These are phyloP conservation scores for Lactifluus pinguis DNA, from an alignment of 768 basidiomycete species.

Conservation along the genomic window DNA sequence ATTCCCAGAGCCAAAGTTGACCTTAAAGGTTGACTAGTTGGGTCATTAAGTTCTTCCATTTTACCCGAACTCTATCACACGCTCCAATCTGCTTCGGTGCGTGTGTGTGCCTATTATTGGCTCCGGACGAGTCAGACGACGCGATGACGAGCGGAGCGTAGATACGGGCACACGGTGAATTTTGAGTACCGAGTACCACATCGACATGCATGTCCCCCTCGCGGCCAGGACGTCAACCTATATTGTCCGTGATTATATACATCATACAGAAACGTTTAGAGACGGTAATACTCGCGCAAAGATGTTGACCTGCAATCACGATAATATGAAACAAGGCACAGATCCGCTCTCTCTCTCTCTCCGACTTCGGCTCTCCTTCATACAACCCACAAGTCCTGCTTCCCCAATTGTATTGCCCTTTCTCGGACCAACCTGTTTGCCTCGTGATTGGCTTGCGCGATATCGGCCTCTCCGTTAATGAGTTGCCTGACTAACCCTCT, in stretches of 20 bases:
- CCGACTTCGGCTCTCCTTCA: neutral
- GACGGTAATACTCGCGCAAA: neutral
- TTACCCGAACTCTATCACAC: too few species aligned
- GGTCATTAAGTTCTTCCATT: too few species aligned
- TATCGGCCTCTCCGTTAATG: neutral
- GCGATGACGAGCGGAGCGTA: too few species aligned
- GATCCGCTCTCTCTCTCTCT: neutral
- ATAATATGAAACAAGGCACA: neutral
- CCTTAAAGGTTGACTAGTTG: too few species aligned
- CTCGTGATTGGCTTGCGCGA: neutral
- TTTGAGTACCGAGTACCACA: too few species aligned
- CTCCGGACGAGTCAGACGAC: too few species aligned
- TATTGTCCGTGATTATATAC: neutral
- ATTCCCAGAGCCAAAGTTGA: too few species aligned
- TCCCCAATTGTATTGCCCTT: neutral
- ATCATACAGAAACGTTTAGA: neutral
- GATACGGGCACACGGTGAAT: too few species aligned
- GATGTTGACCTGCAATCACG: neutral
- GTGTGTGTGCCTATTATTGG: too few species aligned
- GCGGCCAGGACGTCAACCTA: neutral
- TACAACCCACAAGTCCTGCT: neutral
- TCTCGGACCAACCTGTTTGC: neutral
- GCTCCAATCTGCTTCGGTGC: too few species aligned
- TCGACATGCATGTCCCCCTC: neutral
- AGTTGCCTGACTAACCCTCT: neutral